Conservation (phyloP, 2,329 filamentous ascomycete genomes). For the Aspergillus neotritici region DNA sequence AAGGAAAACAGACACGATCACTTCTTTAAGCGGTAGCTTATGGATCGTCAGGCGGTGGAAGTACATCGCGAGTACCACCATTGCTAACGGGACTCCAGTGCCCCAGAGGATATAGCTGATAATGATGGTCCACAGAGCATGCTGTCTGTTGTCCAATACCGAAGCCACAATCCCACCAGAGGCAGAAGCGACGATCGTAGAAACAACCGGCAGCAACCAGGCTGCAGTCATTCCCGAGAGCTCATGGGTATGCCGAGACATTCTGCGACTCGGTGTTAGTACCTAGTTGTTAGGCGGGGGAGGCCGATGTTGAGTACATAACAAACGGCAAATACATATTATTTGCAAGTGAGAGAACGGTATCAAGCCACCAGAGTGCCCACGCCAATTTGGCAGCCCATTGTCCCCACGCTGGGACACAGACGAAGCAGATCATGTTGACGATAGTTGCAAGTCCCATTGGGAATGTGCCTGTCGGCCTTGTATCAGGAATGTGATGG, state of each 20-base stretch:
- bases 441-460: slow-evolving; percentile 66
- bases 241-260: slow-evolving; percentile 18
- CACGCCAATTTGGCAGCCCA: slow-evolving; percentile 53
- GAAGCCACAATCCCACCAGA: slow-evolving; percentile 59
- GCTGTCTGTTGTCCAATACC: slow-evolving; percentile 49
- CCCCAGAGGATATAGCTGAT: slow-evolving; percentile 67
- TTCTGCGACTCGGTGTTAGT: slow-evolving; percentile 11
- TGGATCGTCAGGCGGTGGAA: slow-evolving; percentile 63
- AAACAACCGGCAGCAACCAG: slow-evolving; percentile 62
- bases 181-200: slow-evolving; percentile 60
- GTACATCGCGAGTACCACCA: slow-evolving; percentile 63
- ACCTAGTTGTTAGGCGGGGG: no score
- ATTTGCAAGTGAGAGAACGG: slow-evolving; percentile 48
- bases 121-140: slow-evolving; percentile 59
- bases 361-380: slow-evolving; percentile 56
- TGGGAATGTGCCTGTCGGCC: slow-evolving; percentile 49
- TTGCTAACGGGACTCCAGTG: slow-evolving; percentile 56
- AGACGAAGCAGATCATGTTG: slow-evolving; percentile 58
- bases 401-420: slow-evolving; percentile 55
- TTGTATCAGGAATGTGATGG: no score
- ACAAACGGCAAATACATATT: slow-evolving; percentile 54
- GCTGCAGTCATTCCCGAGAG: slow-evolving; percentile 60
- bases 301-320: slow-evolving; percentile 38
- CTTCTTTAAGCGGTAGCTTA: slow-evolving; percentile 62
- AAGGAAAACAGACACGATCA: slow-evolving; percentile 63